Evolutionary conservation across 2,329 filamentous ascomycete genomes (phyloP), one percentile per base, ranked within the genome.

Genomic region (Penicillium sp.): DNA sequence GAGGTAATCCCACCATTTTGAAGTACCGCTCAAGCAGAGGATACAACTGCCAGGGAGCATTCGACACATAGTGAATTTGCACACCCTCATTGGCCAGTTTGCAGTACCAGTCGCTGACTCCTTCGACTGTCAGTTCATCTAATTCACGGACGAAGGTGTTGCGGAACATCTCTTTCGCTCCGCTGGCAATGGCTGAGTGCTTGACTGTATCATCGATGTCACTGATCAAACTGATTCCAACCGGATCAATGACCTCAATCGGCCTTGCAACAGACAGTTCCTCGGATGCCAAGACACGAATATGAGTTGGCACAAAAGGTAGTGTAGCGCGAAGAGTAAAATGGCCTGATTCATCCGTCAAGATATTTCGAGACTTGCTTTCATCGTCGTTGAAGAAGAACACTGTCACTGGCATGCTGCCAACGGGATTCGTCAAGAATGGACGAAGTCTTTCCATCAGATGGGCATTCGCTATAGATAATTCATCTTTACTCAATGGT

Each of bases 181-280:
- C 94, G 52, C 85, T 85, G 2, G 86, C 84, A 63, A 99, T 97
- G 56, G 93, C 95, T 21, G 94, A 97, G 68, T 92, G 89, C 74
- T 99, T 99, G 71, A 99, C 88, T 0, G 94, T 99, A 74, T 99
- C 94, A 70, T 99, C 94, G 62, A 99, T 94, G 72, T 99, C 94
- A 72, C 91, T 97, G 72, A 99, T 97, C 58, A 99, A 71, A 73
- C 93, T 97, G 61, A 99, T 84, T 41, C 94, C 94, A 23, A 80
- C 81, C 0, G 89, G 85, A 58, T 93, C 89, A 4, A 89, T 92
- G 50, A 97, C 80, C 41, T 86, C 82, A 45, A 99, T 83, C 55
- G 90, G 84, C 62, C 94, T 89, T 2, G 89, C 91, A 0, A 87
- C 88, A 17, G 93, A 96, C 4, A 99, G 80, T 57, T 88, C 84